Evolutionary conservation across 1,284 basidiomycete genomes (phyloP), one percentile per base, ranked within the genome.

Genomic region (Cryptococcus sp.): DNA sequence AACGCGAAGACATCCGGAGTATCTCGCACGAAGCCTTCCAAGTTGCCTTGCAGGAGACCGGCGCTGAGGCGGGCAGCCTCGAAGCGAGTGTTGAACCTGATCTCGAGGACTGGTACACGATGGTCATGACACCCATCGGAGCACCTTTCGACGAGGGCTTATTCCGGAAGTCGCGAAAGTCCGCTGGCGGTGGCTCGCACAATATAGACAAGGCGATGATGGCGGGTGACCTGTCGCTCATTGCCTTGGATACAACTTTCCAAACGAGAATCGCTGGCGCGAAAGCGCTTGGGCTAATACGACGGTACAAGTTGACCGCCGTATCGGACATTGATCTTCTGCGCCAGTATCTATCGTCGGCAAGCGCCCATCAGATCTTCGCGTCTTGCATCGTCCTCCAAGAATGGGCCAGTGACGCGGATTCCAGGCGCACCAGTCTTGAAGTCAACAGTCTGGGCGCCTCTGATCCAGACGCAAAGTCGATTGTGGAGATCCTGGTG

Each of bases 181-280:
- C 50, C 3, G 50, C 49, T 0, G 51, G 57, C 5, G 65, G 57
- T n/a, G 66, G 86, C 8, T 19, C 42, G 38, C 90, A 99, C 75
- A 95, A 97, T 68, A 90, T 99, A 27, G 96, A 99, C 81, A 98
- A 93, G 82, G 90, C 90, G 58, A 94, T 99, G 86, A 83, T 98
- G 49, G 83, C 86, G 0, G 94, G 98, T 72, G 96, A 99, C 73
- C 80, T 95, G 54, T 86, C 90, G 0, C 82, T 99, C 20, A 83
- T 99, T 25, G 83, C 88, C 7, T 80, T 85, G 16, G 94, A 97
- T 69, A 81, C 86, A 1, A 86, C 93, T 30, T 80, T 96, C 57
- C 86, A 90, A 63, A 92, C 91, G 17, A 84, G 96, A 41, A 80
- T 98, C 4, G 87, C 89, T 4, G 85, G 88, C 2, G 88, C 92